A percentile compares a stretch with the other conserved stretches of the same genome.
phyloP scores from a whole-genome alignment of 345 rosid genomes.

The Erysimum cheiranthoides region DNA sequence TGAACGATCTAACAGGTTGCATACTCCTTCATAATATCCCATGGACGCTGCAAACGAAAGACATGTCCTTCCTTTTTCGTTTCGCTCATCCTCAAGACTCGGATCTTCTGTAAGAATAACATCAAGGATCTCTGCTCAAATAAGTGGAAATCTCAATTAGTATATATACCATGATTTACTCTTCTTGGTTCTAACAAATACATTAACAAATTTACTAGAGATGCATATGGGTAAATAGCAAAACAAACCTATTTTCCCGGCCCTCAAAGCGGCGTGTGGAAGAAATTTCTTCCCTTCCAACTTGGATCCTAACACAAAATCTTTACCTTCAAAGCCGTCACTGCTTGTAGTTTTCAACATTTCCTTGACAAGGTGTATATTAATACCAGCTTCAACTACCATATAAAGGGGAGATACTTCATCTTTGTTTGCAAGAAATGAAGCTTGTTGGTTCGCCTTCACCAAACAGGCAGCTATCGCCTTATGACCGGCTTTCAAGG shows the following conservation, averaged over 20 bases:
- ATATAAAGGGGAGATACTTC: slow-evolving; percentile 14
- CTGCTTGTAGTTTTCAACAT: not conserved
- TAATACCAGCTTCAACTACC: not conserved
- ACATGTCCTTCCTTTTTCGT: not conserved
- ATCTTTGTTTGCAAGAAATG: not conserved
- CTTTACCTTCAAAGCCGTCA: not conserved
- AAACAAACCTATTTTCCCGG: not conserved
- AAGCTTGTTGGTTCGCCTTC: not conserved
- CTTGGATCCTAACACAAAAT: not conserved
- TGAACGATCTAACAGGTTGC: not conserved
- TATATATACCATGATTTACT: no score
- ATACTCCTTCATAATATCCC: not conserved
- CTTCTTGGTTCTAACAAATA: not conserved
- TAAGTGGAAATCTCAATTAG: not conserved
- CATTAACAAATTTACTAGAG: not conserved
- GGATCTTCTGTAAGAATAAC: not conserved
- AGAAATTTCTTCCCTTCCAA: slow-evolving; percentile 2
- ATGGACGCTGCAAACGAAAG: not conserved
- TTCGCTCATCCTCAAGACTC: not conserved
- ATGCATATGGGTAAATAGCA: not conserved
- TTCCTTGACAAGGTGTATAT: not conserved
- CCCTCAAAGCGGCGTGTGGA: not conserved
- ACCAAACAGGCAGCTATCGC: not conserved
- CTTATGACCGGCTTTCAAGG: not conserved
- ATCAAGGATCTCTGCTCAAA: not conserved